Conservation (phyloP, 1,284 basidiomycete species). For the Afroboletus lepidellus region DNA sequence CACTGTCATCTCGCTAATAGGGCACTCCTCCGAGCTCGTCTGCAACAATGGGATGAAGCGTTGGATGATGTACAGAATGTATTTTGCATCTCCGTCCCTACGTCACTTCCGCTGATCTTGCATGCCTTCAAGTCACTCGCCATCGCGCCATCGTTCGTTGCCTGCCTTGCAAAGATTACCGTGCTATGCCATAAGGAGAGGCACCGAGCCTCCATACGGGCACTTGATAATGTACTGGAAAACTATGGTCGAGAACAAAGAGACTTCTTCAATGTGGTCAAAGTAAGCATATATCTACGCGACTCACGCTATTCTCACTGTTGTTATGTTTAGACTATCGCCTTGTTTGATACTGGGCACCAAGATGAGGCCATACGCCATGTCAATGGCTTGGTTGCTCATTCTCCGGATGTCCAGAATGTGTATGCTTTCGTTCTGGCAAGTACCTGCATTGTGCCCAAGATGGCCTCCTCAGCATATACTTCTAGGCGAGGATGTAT, state of each 20-base stretch:
- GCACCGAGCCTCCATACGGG: neutral
- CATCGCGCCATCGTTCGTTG: slow-evolving; percentile 6
- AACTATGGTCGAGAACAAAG: slow-evolving; percentile 2
- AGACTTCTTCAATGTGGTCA: slow-evolving; percentile 16
- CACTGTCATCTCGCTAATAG: slow-evolving; percentile 18
- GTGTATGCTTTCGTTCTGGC: slow-evolving; percentile 15
- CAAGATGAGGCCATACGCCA: slow-evolving; percentile 6
- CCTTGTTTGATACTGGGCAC: slow-evolving; percentile 11
- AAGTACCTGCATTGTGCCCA: neutral
- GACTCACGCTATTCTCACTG: neutral
- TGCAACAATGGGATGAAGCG: slow-evolving; percentile 11
- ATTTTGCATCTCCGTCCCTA: neutral
- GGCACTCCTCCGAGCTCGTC: slow-evolving; percentile 15
- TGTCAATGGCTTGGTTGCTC: neutral
- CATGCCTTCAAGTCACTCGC: slow-evolving; percentile 10
- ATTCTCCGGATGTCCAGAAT: slow-evolving; percentile 2
- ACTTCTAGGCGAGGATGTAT: slow-evolving; percentile 19
- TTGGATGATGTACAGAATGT: slow-evolving; percentile 20
- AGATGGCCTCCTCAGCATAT: neutral
- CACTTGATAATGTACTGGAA: slow-evolving; percentile 6
- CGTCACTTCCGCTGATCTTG: neutral
- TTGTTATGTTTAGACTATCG: slow-evolving; percentile 8
- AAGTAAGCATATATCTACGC: slow-evolving; percentile 7
- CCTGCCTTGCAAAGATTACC: slow-evolving; percentile 12
- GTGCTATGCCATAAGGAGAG: neutral